Evolutionary conservation across 768 basidiomycete genomes (phyloP).

Genomic region (Kwoniella pini): DNA sequence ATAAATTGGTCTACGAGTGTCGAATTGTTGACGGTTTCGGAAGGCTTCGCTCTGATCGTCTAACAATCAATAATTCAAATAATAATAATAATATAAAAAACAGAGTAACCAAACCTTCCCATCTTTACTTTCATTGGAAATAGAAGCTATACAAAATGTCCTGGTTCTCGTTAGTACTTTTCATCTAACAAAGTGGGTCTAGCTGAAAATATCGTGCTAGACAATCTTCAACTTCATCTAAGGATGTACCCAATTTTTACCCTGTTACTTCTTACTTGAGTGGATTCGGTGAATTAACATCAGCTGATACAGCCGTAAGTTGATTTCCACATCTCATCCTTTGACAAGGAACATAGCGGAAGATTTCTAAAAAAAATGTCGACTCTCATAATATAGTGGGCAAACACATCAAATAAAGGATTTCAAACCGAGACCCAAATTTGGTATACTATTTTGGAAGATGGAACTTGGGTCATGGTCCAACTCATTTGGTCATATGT

Average conservation of each 20-base stretch:
- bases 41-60: neutral
- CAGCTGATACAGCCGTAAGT: conserved; percentile 53
- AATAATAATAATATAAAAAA: too few relatives aligned
- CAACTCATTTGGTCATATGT: conserved; percentile 86
- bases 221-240: conserved; percentile 15
- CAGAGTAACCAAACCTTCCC: too few relatives aligned
- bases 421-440: conserved; percentile 88
- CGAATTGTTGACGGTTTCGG: too few relatives aligned
- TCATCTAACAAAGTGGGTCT: neutral
- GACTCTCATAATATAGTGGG: conserved; percentile 60
- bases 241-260: conserved; percentile 66
- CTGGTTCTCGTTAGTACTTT: conserved; percentile 36
- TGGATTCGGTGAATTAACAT: conserved; percentile 42
- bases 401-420: conserved; percentile 66
- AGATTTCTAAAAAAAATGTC: conserved; percentile 48
- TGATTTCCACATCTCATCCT: conserved; percentile 48
- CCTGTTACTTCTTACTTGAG: conserved; percentile 65
- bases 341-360: conserved; percentile 59
- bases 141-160: conserved; percentile 21
- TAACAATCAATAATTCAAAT: neutral
- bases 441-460: conserved; percentile 78
- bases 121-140: neutral
- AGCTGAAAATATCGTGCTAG: conserved; percentile 11
- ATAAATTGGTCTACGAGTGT: too few relatives aligned
- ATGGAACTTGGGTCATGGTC: conserved; percentile 75